phyloP scores from a whole-genome alignment of 2,329 filamentous ascomycete genomes.

The Daldinia sp. region DNA sequence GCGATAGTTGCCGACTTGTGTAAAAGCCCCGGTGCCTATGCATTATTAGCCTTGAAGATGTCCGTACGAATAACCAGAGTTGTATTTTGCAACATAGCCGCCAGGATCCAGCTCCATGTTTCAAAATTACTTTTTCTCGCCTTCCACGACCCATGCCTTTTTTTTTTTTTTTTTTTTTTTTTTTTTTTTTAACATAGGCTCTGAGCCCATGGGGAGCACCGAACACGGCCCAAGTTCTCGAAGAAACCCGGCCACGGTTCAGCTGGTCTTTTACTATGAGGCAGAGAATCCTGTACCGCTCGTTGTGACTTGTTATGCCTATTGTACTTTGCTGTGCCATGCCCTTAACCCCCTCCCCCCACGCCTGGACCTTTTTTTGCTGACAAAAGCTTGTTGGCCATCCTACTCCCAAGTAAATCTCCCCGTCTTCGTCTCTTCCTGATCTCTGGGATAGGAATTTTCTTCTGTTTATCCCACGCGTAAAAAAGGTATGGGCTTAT shows the following conservation, averaged over 20 bases:
- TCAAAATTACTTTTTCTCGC: background rate
- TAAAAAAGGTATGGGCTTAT: background rate
- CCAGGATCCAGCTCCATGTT: constrained; percentile 6
- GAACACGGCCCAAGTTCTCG: background rate
- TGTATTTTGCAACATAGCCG: background rate
- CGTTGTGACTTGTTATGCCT: too few species aligned
- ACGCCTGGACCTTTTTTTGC: background rate
- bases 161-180: too few species aligned
- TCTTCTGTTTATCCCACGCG: background rate
- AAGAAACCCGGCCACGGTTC: background rate
- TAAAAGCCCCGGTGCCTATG: background rate
- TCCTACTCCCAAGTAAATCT: background rate
- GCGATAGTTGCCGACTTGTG: background rate
- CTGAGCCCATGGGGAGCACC: background rate
- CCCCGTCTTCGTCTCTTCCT: background rate
- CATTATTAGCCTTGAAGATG: background rate
- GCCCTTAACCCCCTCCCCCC: background rate
- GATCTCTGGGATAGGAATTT: background rate
- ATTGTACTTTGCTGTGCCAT: background rate
- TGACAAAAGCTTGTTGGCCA: background rate
- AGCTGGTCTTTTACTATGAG: background rate
- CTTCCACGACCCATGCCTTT: background rate
- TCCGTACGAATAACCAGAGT: background rate
- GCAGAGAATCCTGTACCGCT: too few species aligned
- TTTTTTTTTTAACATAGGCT: too few species aligned